Percentiles rank a stretch among this genome's conserved stretches.
Conservation (phyloP, 116 monocot genomes). For the Thalassia testudinum region DNA sequence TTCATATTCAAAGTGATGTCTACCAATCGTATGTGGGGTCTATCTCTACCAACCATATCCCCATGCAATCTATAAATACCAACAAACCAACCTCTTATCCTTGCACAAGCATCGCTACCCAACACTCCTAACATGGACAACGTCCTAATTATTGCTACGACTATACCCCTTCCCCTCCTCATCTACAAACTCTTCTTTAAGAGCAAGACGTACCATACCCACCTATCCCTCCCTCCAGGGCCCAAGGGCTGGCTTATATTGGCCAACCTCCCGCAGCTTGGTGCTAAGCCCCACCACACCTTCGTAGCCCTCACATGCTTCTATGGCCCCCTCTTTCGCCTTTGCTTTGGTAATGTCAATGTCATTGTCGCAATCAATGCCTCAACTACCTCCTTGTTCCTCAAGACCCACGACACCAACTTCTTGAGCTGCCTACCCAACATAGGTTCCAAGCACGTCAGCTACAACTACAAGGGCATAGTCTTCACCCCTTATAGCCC, state of each 20-base stretch:
- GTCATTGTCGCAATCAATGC: slow-evolving; percentile 26
- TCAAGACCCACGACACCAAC: slow-evolving; percentile 38
- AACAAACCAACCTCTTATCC: no score
- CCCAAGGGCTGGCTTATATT: slow-evolving; percentile 56
- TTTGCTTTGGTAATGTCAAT: slow-evolving; percentile 27
- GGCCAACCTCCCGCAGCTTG: slow-evolving; percentile 75
- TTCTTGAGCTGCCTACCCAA: slow-evolving; percentile 35
- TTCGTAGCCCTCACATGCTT: slow-evolving; percentile 17
- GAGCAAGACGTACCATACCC: no score
- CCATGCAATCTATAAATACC: no score
- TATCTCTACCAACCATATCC: no score
- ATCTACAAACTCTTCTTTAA: no score
- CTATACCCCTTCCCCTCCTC: no score
- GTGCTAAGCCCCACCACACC: slow-evolving; percentile 45
- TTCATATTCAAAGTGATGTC: no score
- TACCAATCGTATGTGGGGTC: no score
- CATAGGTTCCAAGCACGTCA: slow-evolving; percentile 21
- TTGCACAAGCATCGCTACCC: no score
- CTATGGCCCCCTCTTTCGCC: slow-evolving; percentile 44
- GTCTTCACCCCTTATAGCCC: slow-evolving; percentile 15
- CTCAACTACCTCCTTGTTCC: slow-evolving; percentile 16
- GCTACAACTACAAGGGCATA: slow-evolving; percentile 8
- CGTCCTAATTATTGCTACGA: no score
- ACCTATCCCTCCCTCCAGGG: slow-evolving; percentile 43
- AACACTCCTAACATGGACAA: no score